Base-by-base conservation (phyloP, 495 filamentous ascomycete genomes). In the Hyaloscypha bicolor region DNA sequence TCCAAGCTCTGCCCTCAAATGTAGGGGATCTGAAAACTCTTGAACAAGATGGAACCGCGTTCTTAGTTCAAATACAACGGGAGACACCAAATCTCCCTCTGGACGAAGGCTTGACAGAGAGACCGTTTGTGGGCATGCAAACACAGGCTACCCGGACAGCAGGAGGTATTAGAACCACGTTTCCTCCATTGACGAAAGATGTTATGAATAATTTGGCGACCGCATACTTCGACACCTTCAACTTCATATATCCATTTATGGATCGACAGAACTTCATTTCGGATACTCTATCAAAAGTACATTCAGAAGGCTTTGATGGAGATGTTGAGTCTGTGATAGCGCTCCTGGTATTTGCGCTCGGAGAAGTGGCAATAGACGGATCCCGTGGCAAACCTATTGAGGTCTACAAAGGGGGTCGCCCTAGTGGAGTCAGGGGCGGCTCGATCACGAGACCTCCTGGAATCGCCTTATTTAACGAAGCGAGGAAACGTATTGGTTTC, bases 391-490 rank as follows among this genome's bases (percentile, higher is more conserved):
- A 70, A 12, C 82, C 83, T 4, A 68, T 87, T 57, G 74, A 76
- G 22, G 66, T 74, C 2, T 66, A 78, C 30, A 77, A 81, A 37
- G 82, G 83, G 42, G 82, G 83, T 30, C 77, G 79, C 6, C 72
- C 77, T 6, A 86, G 83, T 66, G 85, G 86, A 5, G 71, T 87
- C 9, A 81, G 81, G 55, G 85, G 86, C 14, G 84, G 84, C 2
- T 74, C 80, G 9, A 60, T 67, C 5, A 76, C 79, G 12, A 71
- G 73, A 16, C 86, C 86, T n/a, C 86, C 86, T 1, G 86, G 86
- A 5, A 70, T 88, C 6, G 76, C 77, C 3, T 74, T 87, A 29
- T 88, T 88, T 72, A 88, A 87, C 67, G 86, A 88, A 73, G 86
- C 85, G 2, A 78, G 86, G 45, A 81, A 79, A 64, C 77, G 85